These are phyloP conservation scores for Stephanodiscus minutulus DNA, from an alignment of 108 stramenopile genomes.

Conservation along the genomic window DNA sequence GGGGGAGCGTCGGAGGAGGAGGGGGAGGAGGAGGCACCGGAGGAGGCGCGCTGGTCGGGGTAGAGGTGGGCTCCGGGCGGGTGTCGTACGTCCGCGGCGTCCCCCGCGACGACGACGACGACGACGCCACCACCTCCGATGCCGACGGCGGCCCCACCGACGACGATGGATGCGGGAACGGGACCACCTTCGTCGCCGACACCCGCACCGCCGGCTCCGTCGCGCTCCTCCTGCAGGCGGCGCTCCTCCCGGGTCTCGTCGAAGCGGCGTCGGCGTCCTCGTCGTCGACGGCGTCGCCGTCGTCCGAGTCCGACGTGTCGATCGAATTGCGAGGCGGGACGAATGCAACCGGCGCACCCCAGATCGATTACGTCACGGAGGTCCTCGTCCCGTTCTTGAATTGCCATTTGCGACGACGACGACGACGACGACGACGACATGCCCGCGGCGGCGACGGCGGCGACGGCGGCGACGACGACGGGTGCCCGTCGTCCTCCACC, in stretches of 20 bases:
- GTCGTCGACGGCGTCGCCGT: constrained; percentile 16
- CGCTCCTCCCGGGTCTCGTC: constrained; percentile 56
- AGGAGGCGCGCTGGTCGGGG: constrained; percentile 34
- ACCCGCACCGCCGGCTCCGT: constrained; percentile 73
- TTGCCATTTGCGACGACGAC: constrained; percentile 1
- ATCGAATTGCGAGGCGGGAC: constrained; percentile 57
- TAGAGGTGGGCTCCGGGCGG: constrained; percentile 35
- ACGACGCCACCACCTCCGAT: constrained; percentile 1
- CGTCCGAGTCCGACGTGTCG: not conserved
- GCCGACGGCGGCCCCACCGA: not conserved
- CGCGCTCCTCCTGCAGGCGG: constrained; percentile 66
- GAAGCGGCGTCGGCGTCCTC: not conserved
- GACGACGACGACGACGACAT: no score
- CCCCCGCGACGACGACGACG: no score
- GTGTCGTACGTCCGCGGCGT: constrained; percentile 21
- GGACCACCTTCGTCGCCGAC: constrained; percentile 40
- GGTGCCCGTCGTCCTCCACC: no score
- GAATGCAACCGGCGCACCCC: constrained; percentile 71
- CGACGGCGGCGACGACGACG: no score
- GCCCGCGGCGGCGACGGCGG: constrained; percentile 47
- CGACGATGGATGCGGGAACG: not conserved
- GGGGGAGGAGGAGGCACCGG: constrained; percentile 25
- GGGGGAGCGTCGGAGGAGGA: not conserved
- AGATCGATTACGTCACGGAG: constrained; percentile 63
- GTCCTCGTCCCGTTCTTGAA: constrained; percentile 47